Percentiles rank a stretch among this genome's conserved stretches.
Evolutionary conservation across 768 basidiomycete species (phyloP).

Genomic region (Pisolithus marmoratus): DNA sequence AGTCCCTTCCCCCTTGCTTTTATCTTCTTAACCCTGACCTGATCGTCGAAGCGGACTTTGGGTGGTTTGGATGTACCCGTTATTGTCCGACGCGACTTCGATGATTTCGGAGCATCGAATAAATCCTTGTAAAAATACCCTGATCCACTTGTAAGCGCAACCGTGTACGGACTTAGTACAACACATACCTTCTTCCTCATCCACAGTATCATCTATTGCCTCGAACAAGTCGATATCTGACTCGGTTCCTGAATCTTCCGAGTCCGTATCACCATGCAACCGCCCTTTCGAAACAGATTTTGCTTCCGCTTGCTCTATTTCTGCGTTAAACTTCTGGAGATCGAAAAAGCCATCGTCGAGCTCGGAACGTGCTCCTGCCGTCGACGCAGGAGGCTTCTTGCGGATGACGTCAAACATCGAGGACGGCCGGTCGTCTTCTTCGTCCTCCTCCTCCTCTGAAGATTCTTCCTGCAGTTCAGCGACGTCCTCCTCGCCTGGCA

Average conservation of each 20-base stretch:
- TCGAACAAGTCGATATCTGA: conserved; percentile 63
- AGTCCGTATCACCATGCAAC: conserved; percentile 44
- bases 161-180: neutral
- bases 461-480: conserved; percentile 34
- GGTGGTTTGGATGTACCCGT: conserved; percentile 13
- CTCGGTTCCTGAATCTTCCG: conserved; percentile 42
- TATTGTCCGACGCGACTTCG: conserved; percentile 14
- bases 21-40: conserved; percentile 79
- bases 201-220: conserved; percentile 41
- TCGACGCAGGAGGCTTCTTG: conserved; percentile 13
- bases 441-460: conserved; percentile 32
- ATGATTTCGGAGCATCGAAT: conserved; percentile 56
- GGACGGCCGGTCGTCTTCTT: conserved; percentile 19
- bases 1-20: conserved; percentile 63
- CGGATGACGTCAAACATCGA: conserved; percentile 23
- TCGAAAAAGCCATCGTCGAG: conserved; percentile 92
- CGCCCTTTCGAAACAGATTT: conserved; percentile 54
- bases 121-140: conserved; percentile 73
- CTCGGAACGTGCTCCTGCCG: conserved; percentile 33
- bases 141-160: conserved; percentile 19
- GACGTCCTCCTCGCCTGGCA: conserved; percentile 17
- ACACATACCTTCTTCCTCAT: conserved; percentile 40
- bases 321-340: conserved; percentile 79
- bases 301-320: conserved; percentile 75
- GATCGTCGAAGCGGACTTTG: conserved; percentile 74